phyloP scores from a whole-genome alignment of 108 stramenopile species.

The Nannochloropsis granulata region DNA sequence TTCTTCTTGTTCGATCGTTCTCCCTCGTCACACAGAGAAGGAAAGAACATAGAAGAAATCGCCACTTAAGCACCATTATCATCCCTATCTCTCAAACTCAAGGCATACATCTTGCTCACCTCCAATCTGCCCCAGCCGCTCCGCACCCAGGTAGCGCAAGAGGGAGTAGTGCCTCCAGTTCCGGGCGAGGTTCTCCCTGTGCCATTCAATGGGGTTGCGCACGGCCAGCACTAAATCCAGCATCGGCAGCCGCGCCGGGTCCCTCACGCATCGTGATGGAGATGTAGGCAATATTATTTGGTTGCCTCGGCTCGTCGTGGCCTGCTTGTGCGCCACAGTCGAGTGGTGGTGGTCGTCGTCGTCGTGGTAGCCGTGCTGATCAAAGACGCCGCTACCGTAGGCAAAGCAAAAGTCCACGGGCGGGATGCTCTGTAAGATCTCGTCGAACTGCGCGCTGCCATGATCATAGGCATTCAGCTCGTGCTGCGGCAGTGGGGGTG shows the following conservation, averaged over 20 bases:
- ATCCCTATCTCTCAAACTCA: background rate
- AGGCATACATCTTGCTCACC: too few relatives aligned
- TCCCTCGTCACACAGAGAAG: background rate
- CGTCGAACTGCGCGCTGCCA: background rate
- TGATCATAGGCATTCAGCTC: background rate
- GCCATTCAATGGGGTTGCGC: slow-evolving; percentile 29
- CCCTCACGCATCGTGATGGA: background rate
- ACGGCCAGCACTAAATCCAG: slow-evolving; percentile 38
- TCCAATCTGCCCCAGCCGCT: background rate
- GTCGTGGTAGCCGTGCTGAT: slow-evolving; percentile 22
- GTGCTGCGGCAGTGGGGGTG: too few relatives aligned
- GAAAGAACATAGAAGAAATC: too few relatives aligned
- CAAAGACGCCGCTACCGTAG: slow-evolving; percentile 40
- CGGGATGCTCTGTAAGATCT: slow-evolving; percentile 2
- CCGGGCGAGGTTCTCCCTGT: slow-evolving; percentile 31
- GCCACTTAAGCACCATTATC: too few relatives aligned
- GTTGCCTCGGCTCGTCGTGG: background rate
- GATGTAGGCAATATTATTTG: background rate
- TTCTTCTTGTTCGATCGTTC: background rate
- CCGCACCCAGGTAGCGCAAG: background rate
- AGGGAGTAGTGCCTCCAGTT: background rate
- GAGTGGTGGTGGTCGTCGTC: background rate
- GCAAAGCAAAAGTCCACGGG: slow-evolving; percentile 34
- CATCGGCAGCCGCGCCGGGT: slow-evolving; percentile 26
- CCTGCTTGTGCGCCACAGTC: background rate